These are phyloP conservation scores for Cryoendolithus antarcticus DNA, from an alignment of 2,329 filamentous ascomycete genomes.

Conservation along the genomic window DNA sequence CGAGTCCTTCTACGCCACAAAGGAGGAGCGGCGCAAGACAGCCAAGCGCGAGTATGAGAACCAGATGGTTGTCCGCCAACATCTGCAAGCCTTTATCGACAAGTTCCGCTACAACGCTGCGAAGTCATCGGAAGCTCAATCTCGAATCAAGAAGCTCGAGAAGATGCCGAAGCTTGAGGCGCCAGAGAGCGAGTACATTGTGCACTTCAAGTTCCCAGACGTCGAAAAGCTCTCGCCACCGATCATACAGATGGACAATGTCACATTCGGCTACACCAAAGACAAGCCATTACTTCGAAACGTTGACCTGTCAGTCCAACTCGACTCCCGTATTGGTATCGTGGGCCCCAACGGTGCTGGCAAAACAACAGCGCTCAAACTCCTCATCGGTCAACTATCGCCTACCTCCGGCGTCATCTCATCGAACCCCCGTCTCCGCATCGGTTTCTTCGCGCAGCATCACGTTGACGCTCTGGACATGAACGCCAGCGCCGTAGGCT, in stretches of 20 bases:
- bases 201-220: conserved; percentile 94
- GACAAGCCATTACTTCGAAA: conserved; percentile 72
- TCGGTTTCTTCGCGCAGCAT: conserved; percentile 97
- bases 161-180: conserved; percentile 86
- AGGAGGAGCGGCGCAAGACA: conserved; percentile 92
- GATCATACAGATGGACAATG: conserved; percentile 92
- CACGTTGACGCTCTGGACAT: conserved; percentile 94
- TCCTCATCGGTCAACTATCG: conserved; percentile 78
- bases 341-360: conserved; percentile 98
- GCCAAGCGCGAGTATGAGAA: conserved; percentile 97
- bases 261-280: conserved; percentile 74
- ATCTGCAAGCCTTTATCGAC: conserved; percentile 96
- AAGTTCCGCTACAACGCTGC: conserved; percentile 99
- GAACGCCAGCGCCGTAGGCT: conserved; percentile 76
- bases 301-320: conserved; percentile 90
- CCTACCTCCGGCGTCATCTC: conserved; percentile 73
- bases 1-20: conserved; percentile 89
- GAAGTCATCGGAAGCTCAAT: conserved; percentile 96
- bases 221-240: conserved; percentile 96
- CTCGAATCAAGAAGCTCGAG: conserved; percentile 96
- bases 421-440: conserved; percentile 72
- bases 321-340: conserved; percentile 96
- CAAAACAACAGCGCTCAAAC: conserved; percentile 95
- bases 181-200: conserved; percentile 87
- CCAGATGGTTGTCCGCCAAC: conserved; percentile 85